phyloP scores from a whole-genome alignment of 225 moss, liverwort and hornwort species.

The Marchantia paleacea region DNA sequence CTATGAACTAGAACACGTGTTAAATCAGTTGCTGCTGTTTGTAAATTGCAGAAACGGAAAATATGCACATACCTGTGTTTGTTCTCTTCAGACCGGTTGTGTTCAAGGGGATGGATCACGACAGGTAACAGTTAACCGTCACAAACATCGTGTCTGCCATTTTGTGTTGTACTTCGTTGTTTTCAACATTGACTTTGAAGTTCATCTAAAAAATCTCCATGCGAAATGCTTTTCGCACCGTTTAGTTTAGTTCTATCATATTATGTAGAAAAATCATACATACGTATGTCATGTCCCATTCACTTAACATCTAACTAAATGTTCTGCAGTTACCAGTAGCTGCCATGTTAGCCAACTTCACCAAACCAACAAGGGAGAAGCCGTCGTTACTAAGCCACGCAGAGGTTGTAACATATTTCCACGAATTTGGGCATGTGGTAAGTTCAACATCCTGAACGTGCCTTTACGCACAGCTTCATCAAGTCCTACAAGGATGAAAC shows the following conservation, averaged over 20 bases:
- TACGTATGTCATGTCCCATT: background rate
- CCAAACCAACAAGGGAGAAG: slow-evolving; percentile 69
- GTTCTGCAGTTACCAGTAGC: slow-evolving; percentile 82
- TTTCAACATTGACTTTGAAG: background rate
- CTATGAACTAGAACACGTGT: too few species aligned
- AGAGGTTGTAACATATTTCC: slow-evolving; percentile 90
- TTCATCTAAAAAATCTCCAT: background rate
- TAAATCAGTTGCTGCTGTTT: too few species aligned
- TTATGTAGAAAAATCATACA: too few species aligned
- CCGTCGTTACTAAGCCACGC: slow-evolving; percentile 80
- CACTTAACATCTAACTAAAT: slow-evolving; percentile 8
- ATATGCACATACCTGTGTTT: slow-evolving; percentile 89
- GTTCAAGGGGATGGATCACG: slow-evolving; percentile 81
- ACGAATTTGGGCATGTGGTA: slow-evolving; percentile 99
- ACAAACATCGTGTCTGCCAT: background rate
- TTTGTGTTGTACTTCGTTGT: background rate
- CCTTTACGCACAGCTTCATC: background rate
- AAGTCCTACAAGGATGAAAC: background rate
- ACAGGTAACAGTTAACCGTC: slow-evolving; percentile 53
- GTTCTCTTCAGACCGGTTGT: slow-evolving; percentile 91
- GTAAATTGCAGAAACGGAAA: slow-evolving; percentile 64
- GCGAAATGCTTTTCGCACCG: background rate
- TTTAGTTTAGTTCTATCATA: background rate
- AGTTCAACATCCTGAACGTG: slow-evolving; percentile 20
- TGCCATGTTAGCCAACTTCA: slow-evolving; percentile 91